Evolutionary conservation across 1,284 basidiomycete species (phyloP).

Genomic region (Ceratobasidium theobromae): DNA sequence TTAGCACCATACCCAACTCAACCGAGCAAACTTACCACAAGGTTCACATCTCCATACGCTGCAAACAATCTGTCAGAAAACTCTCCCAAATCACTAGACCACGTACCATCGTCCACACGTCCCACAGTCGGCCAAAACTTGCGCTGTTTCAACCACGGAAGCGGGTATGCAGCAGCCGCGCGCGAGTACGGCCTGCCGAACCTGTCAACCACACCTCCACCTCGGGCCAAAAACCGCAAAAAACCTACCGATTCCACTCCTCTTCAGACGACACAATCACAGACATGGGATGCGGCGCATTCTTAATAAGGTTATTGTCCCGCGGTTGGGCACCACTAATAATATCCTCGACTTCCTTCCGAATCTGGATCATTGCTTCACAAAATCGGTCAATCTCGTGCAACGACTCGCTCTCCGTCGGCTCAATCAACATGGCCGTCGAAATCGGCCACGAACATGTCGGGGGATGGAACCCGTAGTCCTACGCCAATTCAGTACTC

Average conservation of each 20-base stretch:
- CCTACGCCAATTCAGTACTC: conserved; percentile 54
- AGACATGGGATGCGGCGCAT: conserved; percentile 88
- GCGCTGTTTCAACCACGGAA: conserved; percentile 73
- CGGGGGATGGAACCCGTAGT: conserved; percentile 88
- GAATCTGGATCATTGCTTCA: conserved; percentile 95
- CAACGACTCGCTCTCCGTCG: conserved; percentile 90
- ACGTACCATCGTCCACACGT: conserved; percentile 85
- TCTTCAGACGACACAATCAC: conserved; percentile 67
- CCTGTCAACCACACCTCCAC: neutral
- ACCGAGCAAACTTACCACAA: conserved; percentile 60
- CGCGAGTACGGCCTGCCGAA: conserved; percentile 76
- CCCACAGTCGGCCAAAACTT: conserved; percentile 96
- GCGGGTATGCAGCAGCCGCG: conserved; percentile 80
- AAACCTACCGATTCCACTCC: conserved; percentile 77
- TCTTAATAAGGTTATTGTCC: conserved; percentile 89
- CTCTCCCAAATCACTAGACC: neutral
- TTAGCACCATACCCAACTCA: conserved; percentile 16
- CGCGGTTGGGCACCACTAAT: conserved; percentile 80
- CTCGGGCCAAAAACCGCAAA: neutral
- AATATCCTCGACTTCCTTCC: conserved; percentile 87
- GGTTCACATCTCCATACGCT: conserved; percentile 82
- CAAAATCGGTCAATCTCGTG: conserved; percentile 93
- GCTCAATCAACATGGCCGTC: conserved; percentile 93
- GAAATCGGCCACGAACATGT: conserved; percentile 94
- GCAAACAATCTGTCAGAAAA: conserved; percentile 20